phyloP scores from a whole-genome alignment of 176 grass and related monocot species.

The Bolboschoenus planiculmis region DNA sequence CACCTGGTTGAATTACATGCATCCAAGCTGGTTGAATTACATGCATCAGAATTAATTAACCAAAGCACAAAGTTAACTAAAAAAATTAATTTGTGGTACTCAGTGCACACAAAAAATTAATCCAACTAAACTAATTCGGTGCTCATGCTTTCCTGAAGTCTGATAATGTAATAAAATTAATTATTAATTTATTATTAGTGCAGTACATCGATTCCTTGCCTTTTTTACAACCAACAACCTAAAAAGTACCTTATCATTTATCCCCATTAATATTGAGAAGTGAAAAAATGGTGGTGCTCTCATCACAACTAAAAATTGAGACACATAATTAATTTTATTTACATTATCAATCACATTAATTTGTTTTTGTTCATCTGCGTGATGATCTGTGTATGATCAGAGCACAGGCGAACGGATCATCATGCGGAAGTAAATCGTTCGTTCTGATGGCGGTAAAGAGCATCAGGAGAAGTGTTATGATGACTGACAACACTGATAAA shows the following conservation, averaged over 20 bases:
- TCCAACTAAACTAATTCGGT: neutral
- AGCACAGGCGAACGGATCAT: slow-evolving; percentile 47
- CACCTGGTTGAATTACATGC: neutral
- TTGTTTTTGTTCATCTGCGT: neutral
- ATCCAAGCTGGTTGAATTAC: neutral
- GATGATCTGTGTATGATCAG: neutral
- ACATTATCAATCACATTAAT: neutral
- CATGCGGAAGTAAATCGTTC: slow-evolving; percentile 55
- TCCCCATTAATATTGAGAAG: neutral
- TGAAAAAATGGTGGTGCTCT: neutral
- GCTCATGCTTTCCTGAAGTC: neutral
- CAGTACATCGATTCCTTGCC: neutral
- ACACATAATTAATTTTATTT: neutral
- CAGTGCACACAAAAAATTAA: neutral
- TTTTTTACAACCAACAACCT: neutral
- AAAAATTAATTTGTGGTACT: neutral
- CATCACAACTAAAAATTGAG: neutral
- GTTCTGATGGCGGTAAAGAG: slow-evolving; percentile 54
- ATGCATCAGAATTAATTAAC: neutral
- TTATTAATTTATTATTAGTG: neutral
- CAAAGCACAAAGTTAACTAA: neutral
- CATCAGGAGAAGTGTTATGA: slow-evolving; percentile 59
- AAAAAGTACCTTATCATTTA: neutral
- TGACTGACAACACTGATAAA: slow-evolving; percentile 57
- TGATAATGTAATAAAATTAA: neutral